These are phyloP conservation scores for Metschnikowia henanensis DNA, from an alignment of 805 yeast species.

Conservation along the genomic window DNA sequence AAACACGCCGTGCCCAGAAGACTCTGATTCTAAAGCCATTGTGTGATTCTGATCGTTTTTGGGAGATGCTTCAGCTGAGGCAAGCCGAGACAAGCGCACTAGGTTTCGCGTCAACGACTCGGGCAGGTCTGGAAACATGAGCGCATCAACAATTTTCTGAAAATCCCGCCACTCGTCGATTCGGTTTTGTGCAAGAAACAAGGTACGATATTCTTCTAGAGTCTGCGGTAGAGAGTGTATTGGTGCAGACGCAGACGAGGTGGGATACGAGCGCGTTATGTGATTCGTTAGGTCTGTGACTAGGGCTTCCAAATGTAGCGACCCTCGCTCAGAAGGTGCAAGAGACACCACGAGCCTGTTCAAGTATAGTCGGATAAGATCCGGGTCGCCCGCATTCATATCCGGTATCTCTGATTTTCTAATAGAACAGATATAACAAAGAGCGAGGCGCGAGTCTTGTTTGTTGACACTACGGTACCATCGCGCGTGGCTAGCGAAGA, in stretches of 20 bases:
- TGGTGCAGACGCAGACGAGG: constrained; percentile 14
- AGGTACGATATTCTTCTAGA: constrained; percentile 22
- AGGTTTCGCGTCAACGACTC: constrained; percentile 39
- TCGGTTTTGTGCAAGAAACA: constrained; percentile 28
- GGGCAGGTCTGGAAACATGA: constrained; percentile 26
- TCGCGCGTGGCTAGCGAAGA: constrained; percentile 3
- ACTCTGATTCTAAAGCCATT: background rate
- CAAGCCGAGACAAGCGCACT: constrained; percentile 25
- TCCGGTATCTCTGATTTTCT: background rate
- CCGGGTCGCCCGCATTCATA: constrained; percentile 23
- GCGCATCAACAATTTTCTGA: constrained; percentile 28
- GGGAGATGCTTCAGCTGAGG: constrained; percentile 2
- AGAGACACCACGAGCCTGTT: constrained; percentile 36
- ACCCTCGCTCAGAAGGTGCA: constrained; percentile 38
- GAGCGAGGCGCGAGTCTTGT: background rate
- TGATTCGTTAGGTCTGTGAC: constrained; percentile 26
- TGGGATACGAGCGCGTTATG: constrained; percentile 4
- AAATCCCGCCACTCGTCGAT: constrained; percentile 35
- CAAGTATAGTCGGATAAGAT: constrained; percentile 33
- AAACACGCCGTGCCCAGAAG: background rate
- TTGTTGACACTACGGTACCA: constrained; percentile 4
- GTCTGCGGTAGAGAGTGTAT: constrained; percentile 20
- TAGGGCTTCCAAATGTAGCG: constrained; percentile 32
- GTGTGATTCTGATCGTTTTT: background rate
- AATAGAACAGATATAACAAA: too few species aligned